phyloP scores from a whole-genome alignment of 176 grass and related monocot species.

The Pontederia crassipes region DNA sequence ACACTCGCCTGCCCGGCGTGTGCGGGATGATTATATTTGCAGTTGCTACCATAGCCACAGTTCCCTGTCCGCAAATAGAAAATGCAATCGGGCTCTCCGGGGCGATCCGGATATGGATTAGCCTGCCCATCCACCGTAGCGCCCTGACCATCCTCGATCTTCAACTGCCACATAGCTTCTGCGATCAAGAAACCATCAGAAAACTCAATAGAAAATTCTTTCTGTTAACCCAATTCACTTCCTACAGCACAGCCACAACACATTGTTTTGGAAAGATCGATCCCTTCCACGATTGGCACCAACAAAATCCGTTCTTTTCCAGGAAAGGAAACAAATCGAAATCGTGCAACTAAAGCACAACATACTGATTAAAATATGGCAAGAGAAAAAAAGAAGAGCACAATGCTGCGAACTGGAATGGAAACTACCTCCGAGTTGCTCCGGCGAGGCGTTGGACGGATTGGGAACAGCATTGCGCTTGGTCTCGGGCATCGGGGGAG shows the following conservation, averaged over 20 bases:
- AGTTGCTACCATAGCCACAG: slow-evolving; percentile 18
- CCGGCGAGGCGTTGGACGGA: neutral
- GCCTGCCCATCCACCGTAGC: neutral
- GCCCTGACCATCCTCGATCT: slow-evolving; percentile 1
- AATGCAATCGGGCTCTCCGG: slow-evolving; percentile 17
- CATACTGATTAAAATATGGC: neutral
- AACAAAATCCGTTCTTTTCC: too few species aligned
- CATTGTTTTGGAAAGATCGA: neutral
- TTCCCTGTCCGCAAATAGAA: slow-evolving; percentile 8
- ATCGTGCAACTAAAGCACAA: too few species aligned
- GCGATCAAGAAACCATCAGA: neutral
- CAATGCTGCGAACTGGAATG: neutral
- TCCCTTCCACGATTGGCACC: too few species aligned
- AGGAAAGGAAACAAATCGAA: neutral
- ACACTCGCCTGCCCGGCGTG: neutral
- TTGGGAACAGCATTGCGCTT: slow-evolving; percentile 8
- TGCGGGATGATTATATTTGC: slow-evolving; percentile 19
- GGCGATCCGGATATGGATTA: slow-evolving; percentile 16
- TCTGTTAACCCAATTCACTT: neutral
- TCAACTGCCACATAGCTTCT: slow-evolving; percentile 15
- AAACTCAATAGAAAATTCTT: neutral
- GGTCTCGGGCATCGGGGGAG: slow-evolving; percentile 4
- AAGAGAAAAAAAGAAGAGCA: neutral
- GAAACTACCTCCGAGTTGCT: slow-evolving; percentile 12
- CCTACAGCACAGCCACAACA: neutral